Evolutionary conservation across 2,329 filamentous ascomycete genomes (phyloP).

Genomic region (Ophiostoma fasciatum): DNA sequence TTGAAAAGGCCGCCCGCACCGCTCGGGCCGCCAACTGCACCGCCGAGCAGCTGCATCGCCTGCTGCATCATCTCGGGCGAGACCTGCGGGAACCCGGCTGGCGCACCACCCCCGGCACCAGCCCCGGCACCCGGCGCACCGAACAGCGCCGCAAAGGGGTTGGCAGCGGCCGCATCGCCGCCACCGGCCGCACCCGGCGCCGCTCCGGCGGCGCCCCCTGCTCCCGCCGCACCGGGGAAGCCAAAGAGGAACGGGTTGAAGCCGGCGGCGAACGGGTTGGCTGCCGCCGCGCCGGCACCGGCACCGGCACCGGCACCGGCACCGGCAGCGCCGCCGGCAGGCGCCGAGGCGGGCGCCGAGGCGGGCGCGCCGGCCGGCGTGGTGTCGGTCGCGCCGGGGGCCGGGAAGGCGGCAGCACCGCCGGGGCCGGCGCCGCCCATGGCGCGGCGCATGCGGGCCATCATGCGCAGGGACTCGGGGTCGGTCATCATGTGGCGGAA

Average conservation of each 20-base stretch:
- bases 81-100: slow-evolving; percentile 27
- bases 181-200: not conserved
- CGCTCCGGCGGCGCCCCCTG: no score
- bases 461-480: slow-evolving; percentile 68
- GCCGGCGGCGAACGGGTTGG: slow-evolving; percentile 10
- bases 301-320: not conserved
- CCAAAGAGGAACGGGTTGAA: slow-evolving; percentile 8
- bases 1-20: slow-evolving; percentile 15
- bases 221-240: not conserved
- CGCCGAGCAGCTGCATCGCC: slow-evolving; percentile 35
- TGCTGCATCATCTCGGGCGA: slow-evolving; percentile 41
- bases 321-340: slow-evolving; percentile 7
- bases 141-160: slow-evolving; percentile 23
- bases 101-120: slow-evolving; percentile 16
- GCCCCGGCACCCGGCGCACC: slow-evolving; percentile 7
- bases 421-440: slow-evolving; percentile 37
- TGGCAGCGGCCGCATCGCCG: slow-evolving; percentile 16
- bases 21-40: slow-evolving; percentile 16
- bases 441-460: slow-evolving; percentile 68
- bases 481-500: slow-evolving; percentile 90
- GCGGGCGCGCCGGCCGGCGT: slow-evolving; percentile 42
- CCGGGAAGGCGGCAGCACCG: slow-evolving; percentile 50
- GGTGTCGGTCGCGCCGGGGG: slow-evolving; percentile 80
- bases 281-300: slow-evolving; percentile 9
- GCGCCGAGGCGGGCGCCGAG: no score